phyloP scores from a whole-genome alignment of 2,329 filamentous ascomycete species.

The Claviceps sp. region DNA sequence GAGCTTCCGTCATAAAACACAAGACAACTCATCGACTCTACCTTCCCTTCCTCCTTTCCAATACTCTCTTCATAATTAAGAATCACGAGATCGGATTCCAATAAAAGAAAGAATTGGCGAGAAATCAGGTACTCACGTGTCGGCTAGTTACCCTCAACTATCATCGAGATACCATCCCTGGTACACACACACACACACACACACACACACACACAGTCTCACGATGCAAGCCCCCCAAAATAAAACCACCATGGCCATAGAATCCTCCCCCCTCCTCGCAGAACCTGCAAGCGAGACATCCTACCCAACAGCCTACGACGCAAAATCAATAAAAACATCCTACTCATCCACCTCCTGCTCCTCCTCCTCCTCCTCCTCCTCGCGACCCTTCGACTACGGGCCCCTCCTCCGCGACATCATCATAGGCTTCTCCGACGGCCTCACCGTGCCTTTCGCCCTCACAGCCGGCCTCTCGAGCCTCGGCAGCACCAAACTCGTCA shows the following conservation, averaged over 20 bases:
- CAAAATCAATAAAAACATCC: conserved; percentile 11
- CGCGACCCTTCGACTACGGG: conserved; percentile 21
- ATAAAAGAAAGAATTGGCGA: too few relatives aligned
- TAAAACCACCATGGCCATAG: conserved; percentile 9
- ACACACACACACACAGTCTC: neutral
- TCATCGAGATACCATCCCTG: too few relatives aligned
- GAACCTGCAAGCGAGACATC: conserved; percentile 17
- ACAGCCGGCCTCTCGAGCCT: conserved; percentile 58
- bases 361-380: conserved; percentile 8
- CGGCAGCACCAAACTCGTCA: conserved; percentile 51
- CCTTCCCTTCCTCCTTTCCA: too few relatives aligned
- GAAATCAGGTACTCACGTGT: too few relatives aligned
- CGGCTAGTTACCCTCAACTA: too few relatives aligned
- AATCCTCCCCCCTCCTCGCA: conserved; percentile 20
- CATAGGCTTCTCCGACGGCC: conserved; percentile 63
- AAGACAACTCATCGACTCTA: too few relatives aligned
- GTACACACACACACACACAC: neutral
- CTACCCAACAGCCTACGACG: conserved; percentile 10
- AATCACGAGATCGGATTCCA: too few relatives aligned
- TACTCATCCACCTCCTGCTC: neutral
- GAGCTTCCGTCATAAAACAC: too few relatives aligned
- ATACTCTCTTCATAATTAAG: too few relatives aligned
- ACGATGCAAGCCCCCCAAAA: too few relatives aligned
- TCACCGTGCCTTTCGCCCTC: conserved; percentile 69
- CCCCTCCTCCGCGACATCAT: conserved; percentile 49